Evolutionary conservation across 2,329 filamentous ascomycete genomes (phyloP).

Genomic region (Plectosphaerella cucumerina): DNA sequence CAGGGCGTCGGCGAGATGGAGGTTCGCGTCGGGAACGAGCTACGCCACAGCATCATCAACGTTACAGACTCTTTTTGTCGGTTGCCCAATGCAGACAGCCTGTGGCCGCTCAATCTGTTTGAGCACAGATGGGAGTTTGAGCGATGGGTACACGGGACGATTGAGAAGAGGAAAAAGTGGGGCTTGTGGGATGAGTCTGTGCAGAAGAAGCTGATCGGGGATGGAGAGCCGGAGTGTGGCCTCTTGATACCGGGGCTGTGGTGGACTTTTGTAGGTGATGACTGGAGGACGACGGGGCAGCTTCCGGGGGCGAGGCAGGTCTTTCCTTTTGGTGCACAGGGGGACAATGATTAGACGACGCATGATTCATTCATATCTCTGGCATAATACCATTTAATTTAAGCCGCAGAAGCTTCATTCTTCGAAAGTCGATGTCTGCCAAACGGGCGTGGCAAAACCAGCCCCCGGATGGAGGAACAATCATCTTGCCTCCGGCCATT

Average conservation of each 20-base stretch:
- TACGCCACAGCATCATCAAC: neutral
- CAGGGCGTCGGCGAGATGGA: neutral
- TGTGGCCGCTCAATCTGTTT: neutral
- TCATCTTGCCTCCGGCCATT: too few relatives aligned
- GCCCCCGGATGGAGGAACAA: too few relatives aligned
- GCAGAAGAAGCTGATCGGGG: neutral
- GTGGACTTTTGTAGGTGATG: neutral
- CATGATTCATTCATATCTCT: too few relatives aligned
- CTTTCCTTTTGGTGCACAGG: too few relatives aligned
- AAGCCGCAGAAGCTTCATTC: too few relatives aligned
- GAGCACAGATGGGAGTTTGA: neutral
- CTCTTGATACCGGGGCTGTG: neutral
- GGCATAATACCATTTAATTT: too few relatives aligned
- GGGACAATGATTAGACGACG: too few relatives aligned
- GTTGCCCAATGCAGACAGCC: neutral
- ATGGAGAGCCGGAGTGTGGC: neutral
- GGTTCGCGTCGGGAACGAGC: neutral
- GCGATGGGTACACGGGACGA: neutral
- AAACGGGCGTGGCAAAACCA: too few relatives aligned
- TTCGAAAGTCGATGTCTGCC: too few relatives aligned
- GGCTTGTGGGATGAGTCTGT: neutral
- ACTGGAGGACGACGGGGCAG: neutral
- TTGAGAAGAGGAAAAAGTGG: neutral
- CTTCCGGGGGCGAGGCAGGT: too few relatives aligned
- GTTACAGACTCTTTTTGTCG: neutral